These are phyloP conservation scores for Escovopsis weberi DNA, from an alignment of 2,329 filamentous ascomycete species.

Conservation along the genomic window DNA sequence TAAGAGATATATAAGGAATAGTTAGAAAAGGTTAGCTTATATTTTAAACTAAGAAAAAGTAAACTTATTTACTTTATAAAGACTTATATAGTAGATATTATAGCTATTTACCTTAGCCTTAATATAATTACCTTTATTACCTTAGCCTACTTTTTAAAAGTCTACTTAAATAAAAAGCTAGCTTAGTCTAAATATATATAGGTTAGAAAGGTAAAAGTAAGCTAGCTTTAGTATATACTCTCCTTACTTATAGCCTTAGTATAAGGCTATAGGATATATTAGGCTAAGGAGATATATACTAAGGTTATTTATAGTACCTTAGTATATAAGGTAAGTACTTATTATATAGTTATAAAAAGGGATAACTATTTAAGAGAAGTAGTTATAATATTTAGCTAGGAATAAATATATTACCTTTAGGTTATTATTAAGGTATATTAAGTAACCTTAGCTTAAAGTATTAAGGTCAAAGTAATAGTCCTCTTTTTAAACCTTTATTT, in stretches of 20 bases:
- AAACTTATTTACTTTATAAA: not conserved
- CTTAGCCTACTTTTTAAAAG: not conserved
- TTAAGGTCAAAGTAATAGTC: no score
- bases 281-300: not conserved
- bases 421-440: no score
- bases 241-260: no score
- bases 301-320: no score
- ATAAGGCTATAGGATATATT: no score
- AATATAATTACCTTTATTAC: not conserved
- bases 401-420: no score
- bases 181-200: not conserved
- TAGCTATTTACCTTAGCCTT: not conserved
- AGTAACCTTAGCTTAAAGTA: no score
- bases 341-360: not conserved
- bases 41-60: not conserved
- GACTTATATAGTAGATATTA: not conserved
- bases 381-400: not conserved
- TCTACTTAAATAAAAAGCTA: not conserved
- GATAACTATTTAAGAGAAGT: not conserved
- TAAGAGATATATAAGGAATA: not conserved
- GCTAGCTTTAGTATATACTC: no score
- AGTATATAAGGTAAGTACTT: not conserved
- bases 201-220: no score
- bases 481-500: no score
- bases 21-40: not conserved